phyloP scores from a whole-genome alignment of 1,284 basidiomycete genomes.

The Athelia sp. region DNA sequence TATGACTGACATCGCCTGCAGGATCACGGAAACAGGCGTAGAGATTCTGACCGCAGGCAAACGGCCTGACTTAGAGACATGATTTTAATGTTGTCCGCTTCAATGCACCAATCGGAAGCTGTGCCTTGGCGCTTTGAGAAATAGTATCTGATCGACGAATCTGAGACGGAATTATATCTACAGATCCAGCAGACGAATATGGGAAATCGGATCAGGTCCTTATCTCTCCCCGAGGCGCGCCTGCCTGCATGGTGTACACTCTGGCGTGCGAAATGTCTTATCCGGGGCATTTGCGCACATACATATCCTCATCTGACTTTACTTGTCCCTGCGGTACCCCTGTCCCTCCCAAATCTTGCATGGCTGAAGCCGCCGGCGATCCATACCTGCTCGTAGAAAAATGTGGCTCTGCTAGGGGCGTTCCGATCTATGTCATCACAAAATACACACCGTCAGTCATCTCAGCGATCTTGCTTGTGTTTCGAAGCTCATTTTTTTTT shows the following conservation, averaged over 20 bases:
- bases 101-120: not conserved
- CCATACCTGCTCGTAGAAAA: conserved; percentile 36
- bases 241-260: too few species aligned
- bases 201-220: conserved; percentile 4
- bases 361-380: conserved; percentile 18
- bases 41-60: conserved; percentile 80
- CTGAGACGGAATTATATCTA: not conserved
- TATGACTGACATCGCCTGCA: conserved; percentile 26
- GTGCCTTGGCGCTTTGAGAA: too few species aligned
- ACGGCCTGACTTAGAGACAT: conserved; percentile 26
- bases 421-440: conserved; percentile 38
- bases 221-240: too few species aligned
- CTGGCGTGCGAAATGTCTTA: conserved; percentile 12
- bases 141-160: too few species aligned
- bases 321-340: too few species aligned
- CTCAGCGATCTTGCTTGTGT: not conserved
- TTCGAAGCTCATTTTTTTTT: too few species aligned
- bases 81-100: not conserved
- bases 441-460: conserved; percentile 32
- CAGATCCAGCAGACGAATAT: not conserved
- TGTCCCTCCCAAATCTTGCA: too few species aligned
- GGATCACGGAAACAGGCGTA: conserved; percentile 88
- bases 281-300: too few species aligned
- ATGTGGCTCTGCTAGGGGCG: conserved; percentile 33
- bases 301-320: too few species aligned